phyloP scores from a whole-genome alignment of 148 eudicot genomes.

The Chenopodium album region DNA sequence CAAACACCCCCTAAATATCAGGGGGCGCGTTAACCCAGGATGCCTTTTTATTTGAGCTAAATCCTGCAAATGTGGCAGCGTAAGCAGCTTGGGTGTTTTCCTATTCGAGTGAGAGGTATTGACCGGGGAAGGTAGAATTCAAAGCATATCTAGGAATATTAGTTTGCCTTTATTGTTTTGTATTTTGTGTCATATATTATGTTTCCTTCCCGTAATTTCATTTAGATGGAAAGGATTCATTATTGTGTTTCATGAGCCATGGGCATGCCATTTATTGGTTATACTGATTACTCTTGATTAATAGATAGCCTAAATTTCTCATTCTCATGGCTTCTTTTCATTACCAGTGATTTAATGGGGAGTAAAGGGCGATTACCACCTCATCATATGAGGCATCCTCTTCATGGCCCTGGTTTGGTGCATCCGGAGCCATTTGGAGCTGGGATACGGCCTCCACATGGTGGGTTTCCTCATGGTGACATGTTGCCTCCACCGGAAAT shows the following conservation, averaged over 20 bases:
- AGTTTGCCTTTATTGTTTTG: no score
- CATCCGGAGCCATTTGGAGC: conserved; percentile 50
- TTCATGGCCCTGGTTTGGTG: conserved; percentile 57
- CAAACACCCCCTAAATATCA: no score
- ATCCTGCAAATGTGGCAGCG: no score
- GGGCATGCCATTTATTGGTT: background rate
- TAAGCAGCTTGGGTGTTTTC: no score
- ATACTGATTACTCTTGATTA: background rate
- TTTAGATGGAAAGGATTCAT: background rate
- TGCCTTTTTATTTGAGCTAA: no score
- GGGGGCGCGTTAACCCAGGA: no score
- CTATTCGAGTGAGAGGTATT: no score
- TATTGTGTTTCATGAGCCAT: background rate
- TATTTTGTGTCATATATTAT: no score
- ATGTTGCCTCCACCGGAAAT: conserved; percentile 81
- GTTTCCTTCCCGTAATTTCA: no score
- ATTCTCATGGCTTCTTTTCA: background rate
- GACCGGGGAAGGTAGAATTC: no score
- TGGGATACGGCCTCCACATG: conserved; percentile 58
- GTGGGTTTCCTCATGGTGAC: conserved; percentile 70
- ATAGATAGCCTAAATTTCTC: background rate
- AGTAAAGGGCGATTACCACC: conserved; percentile 92
- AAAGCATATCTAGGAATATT: no score
- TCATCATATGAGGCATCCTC: conserved; percentile 68
- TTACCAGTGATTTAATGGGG: conserved; percentile 52